Evolutionary conservation across 805 yeast genomes (phyloP).

Genomic region (Torulaspora indica): DNA sequence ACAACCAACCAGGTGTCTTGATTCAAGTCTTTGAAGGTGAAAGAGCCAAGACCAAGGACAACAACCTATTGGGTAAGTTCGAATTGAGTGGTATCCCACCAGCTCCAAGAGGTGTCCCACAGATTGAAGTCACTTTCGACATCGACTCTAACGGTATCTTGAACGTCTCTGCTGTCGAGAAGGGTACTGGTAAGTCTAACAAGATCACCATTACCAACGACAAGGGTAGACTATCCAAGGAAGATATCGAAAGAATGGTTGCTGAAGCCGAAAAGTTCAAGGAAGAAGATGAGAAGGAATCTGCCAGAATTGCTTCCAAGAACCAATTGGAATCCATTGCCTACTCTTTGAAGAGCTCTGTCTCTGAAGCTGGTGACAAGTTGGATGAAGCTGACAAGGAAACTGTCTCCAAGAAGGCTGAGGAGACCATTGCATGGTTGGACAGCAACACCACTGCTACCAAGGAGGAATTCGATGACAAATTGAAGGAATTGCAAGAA

Average conservation of each 20-base stretch:
- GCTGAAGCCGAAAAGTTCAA: constrained; percentile 96
- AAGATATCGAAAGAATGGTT: constrained; percentile 97
- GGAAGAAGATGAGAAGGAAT: constrained; percentile 94
- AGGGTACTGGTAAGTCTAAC: constrained; percentile 97
- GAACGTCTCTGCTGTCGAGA: constrained; percentile 95
- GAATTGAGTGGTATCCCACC: constrained; percentile 97
- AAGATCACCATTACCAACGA: constrained; percentile 98
- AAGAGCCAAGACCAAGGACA: constrained; percentile 94
- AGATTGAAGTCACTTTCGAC: constrained; percentile 95
- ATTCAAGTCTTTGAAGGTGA: constrained; percentile 99
- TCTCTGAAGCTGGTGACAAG: constrained; percentile 76
- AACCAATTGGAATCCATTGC: constrained; percentile 95
- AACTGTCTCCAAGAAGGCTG: constrained; percentile 75
- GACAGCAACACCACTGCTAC: constrained; percentile 89
- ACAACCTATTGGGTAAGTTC: constrained; percentile 95
- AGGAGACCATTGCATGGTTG: constrained; percentile 84
- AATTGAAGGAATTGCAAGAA: constrained; percentile 94
- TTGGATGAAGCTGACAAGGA: constrained; percentile 68
- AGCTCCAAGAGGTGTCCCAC: constrained; percentile 99
- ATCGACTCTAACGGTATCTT: constrained; percentile 96
- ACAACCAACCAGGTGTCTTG: constrained; percentile 99
- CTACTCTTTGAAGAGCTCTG: constrained; percentile 83
- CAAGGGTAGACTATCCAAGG: constrained; percentile 97
- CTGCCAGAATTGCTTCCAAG: constrained; percentile 89
- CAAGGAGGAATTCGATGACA: constrained; percentile 86